These are phyloP conservation scores for Hypoxylon sp. DNA, from an alignment of 2,329 filamentous ascomycete genomes.

Conservation along the genomic window DNA sequence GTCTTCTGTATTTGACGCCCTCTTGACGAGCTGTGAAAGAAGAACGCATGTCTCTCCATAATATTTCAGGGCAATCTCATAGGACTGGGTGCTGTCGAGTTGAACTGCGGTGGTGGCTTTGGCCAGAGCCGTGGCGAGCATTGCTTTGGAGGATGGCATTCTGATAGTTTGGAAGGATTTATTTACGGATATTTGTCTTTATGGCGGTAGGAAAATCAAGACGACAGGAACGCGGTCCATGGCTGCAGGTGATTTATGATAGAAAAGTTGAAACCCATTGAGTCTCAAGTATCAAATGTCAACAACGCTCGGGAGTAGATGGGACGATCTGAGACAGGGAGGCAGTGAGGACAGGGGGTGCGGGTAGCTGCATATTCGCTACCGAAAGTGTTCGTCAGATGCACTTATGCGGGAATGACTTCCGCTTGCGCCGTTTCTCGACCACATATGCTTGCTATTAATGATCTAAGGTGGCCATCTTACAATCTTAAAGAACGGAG, in stretches of 20 bases:
- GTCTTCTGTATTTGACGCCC: constrained; percentile 33
- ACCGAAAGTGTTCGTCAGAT: not conserved
- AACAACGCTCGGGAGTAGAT: constrained; percentile 22
- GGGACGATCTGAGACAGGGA: constrained; percentile 28
- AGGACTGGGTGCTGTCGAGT: constrained; percentile 42
- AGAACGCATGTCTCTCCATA: constrained; percentile 39
- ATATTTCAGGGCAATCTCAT: constrained; percentile 40
- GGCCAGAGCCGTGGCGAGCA: constrained; percentile 39
- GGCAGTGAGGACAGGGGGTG: constrained; percentile 18
- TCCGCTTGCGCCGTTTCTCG: not conserved
- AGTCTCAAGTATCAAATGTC: constrained; percentile 18
- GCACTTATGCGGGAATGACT: constrained; percentile 10
- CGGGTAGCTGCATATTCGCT: constrained; percentile 30
- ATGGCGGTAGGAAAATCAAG: not conserved
- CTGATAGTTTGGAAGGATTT: not conserved
- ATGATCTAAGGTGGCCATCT: too few species aligned
- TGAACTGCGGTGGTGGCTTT: constrained; percentile 43
- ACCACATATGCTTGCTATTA: too few species aligned
- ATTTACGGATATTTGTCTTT: not conserved
- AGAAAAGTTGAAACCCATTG: constrained; percentile 25
- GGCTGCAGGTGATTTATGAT: not conserved
- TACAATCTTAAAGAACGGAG: too few species aligned
- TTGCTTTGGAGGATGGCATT: constrained; percentile 41
- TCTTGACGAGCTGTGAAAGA: constrained; percentile 35
- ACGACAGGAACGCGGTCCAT: not conserved